phyloP scores from a whole-genome alignment of 148 eudicot genomes.

The Spergularia bocconei region DNA sequence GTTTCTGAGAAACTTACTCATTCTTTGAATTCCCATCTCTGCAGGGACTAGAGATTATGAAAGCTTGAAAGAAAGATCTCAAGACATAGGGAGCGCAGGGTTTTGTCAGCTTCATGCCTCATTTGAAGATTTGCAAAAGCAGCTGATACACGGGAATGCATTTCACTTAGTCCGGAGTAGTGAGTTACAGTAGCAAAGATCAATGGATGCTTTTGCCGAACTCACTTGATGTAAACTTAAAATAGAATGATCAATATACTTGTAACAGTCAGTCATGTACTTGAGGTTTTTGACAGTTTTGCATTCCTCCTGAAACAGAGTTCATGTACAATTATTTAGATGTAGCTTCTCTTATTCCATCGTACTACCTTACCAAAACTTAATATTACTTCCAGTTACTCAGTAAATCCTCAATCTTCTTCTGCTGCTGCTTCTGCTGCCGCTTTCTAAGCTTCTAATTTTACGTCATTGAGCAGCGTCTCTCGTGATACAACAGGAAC shows the following conservation, averaged over 20 bases:
- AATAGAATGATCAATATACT: neutral
- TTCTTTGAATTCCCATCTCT: neutral
- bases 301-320: neutral
- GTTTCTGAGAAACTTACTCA: neutral
- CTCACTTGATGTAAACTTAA: slow-evolving; percentile 7
- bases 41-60: slow-evolving; percentile 30
- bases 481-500: no score
- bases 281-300: neutral
- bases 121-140: neutral
- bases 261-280: neutral
- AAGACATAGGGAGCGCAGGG: neutral
- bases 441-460: no score
- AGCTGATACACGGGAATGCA: neutral
- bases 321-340: slow-evolving; percentile 8
- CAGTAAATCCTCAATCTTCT: no score
- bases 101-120: neutral
- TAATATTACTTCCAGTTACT: no score
- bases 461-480: no score
- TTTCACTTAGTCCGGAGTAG: neutral
- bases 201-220: neutral
- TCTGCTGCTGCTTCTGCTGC: no score
- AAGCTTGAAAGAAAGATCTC: neutral
- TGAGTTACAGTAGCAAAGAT: slow-evolving; percentile 1
- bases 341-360: neutral
- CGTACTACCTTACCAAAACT: neutral